Evolutionary conservation across 805 yeast species (phyloP).

Genomic region (Grigorovia jiainica): DNA sequence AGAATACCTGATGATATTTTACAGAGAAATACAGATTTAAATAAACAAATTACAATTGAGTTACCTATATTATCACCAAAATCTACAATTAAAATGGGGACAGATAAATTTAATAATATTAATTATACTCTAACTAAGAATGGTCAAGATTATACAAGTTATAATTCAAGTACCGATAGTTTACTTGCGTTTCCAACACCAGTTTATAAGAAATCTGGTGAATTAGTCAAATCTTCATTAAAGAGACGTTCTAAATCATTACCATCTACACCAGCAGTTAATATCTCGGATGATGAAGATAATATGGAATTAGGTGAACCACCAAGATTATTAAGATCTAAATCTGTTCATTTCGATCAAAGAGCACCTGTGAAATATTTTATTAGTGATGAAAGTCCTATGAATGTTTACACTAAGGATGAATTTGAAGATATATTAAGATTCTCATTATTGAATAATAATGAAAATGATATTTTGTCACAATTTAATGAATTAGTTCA

Average conservation of each 20-base stretch:
- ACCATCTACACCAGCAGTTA: conserved; percentile 27
- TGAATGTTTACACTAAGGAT: conserved; percentile 43
- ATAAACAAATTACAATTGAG: conserved; percentile 15
- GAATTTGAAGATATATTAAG: conserved; percentile 25
- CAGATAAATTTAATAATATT: conserved; percentile 2
- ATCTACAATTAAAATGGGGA: conserved; percentile 6
- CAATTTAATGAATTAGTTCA: not conserved
- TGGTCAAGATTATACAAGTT: not conserved
- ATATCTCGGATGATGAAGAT: not conserved
- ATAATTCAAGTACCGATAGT: conserved; percentile 9
- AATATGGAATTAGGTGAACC: not conserved
- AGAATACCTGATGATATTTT: conserved; percentile 21
- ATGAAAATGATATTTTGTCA: not conserved
- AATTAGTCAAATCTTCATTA: conserved; percentile 40
- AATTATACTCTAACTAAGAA: conserved; percentile 1
- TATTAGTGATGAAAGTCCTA: conserved; percentile 67
- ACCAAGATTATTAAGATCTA: conserved; percentile 44
- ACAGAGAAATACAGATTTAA: conserved; percentile 24
- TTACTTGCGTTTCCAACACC: conserved; percentile 13
- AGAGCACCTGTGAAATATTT: conserved; percentile 67
- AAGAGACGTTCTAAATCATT: conserved; percentile 33
- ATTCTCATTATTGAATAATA: not conserved
- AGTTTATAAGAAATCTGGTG: conserved; percentile 83
- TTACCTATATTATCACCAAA: conserved; percentile 8
- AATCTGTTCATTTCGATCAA: conserved; percentile 75